phyloP scores from a whole-genome alignment of 768 basidiomycete species.

The Suillus lakei region DNA sequence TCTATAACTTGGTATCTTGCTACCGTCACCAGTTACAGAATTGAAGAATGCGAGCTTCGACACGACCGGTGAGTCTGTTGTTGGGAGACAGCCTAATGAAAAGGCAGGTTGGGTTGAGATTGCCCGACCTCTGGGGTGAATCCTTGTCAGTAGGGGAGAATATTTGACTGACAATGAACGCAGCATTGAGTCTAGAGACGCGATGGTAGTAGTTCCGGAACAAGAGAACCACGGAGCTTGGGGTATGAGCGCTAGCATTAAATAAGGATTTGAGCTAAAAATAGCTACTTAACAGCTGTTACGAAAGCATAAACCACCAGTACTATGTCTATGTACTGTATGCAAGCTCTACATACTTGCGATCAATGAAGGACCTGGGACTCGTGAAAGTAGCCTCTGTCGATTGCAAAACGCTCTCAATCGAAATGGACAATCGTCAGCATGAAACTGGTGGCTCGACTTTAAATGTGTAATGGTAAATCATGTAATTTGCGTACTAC shows the following conservation, averaged over 20 bases:
- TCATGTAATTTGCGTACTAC: not conserved
- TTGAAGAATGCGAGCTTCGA: conserved; percentile 81
- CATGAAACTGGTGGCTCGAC: not conserved
- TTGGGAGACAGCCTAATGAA: conserved; percentile 40
- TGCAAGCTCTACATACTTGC: too few species aligned
- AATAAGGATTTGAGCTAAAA: not conserved
- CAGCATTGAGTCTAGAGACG: conserved; percentile 21
- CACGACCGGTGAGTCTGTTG: conserved; percentile 63
- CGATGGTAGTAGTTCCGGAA: not conserved
- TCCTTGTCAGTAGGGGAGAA: not conserved
- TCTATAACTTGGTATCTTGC: conserved; percentile 84
- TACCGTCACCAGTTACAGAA: conserved; percentile 62
- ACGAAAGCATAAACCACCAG: too few species aligned
- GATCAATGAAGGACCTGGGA: too few species aligned
- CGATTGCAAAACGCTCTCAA: not conserved
- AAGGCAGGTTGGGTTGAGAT: conserved; percentile 13
- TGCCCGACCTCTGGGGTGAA: conserved; percentile 19
- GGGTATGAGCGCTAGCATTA: too few species aligned
- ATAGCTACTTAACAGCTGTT: too few species aligned
- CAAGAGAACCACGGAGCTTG: not conserved
- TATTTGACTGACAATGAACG: conserved; percentile 9
- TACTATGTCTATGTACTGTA: too few species aligned
- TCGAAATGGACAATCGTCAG: not conserved
- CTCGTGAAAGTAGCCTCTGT: too few species aligned
- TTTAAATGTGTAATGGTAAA: not conserved